Conservation (phyloP, 1,284 basidiomycete species). For the Ceratobasidium sp. region DNA sequence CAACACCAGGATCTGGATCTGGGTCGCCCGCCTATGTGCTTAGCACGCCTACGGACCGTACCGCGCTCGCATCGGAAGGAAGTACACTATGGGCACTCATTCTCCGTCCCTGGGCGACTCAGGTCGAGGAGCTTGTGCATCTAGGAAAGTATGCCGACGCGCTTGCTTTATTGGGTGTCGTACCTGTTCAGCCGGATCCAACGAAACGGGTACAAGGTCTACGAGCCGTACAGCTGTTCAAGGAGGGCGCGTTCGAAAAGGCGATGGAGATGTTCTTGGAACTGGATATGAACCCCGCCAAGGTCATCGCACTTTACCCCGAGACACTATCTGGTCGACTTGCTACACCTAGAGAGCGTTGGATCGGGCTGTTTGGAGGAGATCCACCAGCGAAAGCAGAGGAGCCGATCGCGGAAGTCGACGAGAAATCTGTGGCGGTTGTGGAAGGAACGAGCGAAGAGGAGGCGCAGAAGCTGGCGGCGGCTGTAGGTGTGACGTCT, state of each 20-base stretch:
- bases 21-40: constrained; percentile 70
- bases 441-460: constrained; percentile 37
- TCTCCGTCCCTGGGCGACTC: constrained; percentile 82
- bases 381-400: constrained; percentile 59
- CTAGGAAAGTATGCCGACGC: constrained; percentile 84
- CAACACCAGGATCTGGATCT: constrained; percentile 68
- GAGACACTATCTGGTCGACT: constrained; percentile 85
- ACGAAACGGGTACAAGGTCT: constrained; percentile 70
- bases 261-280: constrained; percentile 92
- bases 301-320: constrained; percentile 92
- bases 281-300: constrained; percentile 92
- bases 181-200: constrained; percentile 14
- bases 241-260: constrained; percentile 73
- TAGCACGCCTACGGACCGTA: constrained; percentile 80
- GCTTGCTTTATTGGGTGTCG: constrained; percentile 77
- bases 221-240: constrained; percentile 84
- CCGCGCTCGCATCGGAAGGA: constrained; percentile 73
- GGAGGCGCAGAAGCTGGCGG: constrained; percentile 44
- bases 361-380: constrained; percentile 91
- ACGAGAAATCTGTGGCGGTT: constrained; percentile 40
- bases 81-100: constrained; percentile 82
- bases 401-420: constrained; percentile 43
- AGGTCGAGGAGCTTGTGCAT: constrained; percentile 87
- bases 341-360: constrained; percentile 75
- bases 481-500: constrained; percentile 50